Evolutionary conservation across 129 eudicot genomes (phyloP).

Genomic region (Artemisia annua): DNA sequence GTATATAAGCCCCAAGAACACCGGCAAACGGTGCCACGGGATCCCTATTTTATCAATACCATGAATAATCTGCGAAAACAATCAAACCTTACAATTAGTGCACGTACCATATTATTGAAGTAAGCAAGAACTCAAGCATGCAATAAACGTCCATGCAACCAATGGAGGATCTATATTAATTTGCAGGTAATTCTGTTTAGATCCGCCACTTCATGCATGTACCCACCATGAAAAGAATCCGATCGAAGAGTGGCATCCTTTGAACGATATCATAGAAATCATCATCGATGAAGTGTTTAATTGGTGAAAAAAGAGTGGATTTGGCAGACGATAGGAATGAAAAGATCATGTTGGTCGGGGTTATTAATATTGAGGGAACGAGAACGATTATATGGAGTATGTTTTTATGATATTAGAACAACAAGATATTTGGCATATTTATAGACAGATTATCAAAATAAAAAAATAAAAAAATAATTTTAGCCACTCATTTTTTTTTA

Average conservation of each 20-base stretch:
- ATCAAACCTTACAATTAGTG: background rate
- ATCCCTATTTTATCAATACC: constrained; percentile 43
- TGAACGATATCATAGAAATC: constrained; percentile 44
- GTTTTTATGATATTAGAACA: background rate
- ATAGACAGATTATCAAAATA: background rate
- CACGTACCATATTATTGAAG: background rate
- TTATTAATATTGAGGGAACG: background rate
- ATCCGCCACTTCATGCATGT: background rate
- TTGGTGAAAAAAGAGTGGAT: constrained; percentile 26
- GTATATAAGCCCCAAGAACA: constrained; percentile 52
- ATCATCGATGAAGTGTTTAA: constrained; percentile 43
- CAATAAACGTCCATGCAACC: background rate
- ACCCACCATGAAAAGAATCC: constrained; percentile 47
- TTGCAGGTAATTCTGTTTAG: background rate
- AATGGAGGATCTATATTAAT: background rate
- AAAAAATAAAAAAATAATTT: too few relatives aligned
- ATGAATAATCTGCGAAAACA: constrained; percentile 46
- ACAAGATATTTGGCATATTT: background rate
- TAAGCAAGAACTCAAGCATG: background rate
- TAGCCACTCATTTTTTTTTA: too few relatives aligned
- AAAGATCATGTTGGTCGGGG: background rate
- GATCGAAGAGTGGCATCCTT: constrained; percentile 53
- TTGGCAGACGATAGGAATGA: constrained; percentile 21
- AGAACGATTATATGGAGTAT: background rate
- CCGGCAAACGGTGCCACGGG: constrained; percentile 67